A percentile compares a stretch with the other conserved stretches of the same genome.
phyloP scores from a whole-genome alignment of 768 basidiomycete species.

The Collybia nuda region DNA sequence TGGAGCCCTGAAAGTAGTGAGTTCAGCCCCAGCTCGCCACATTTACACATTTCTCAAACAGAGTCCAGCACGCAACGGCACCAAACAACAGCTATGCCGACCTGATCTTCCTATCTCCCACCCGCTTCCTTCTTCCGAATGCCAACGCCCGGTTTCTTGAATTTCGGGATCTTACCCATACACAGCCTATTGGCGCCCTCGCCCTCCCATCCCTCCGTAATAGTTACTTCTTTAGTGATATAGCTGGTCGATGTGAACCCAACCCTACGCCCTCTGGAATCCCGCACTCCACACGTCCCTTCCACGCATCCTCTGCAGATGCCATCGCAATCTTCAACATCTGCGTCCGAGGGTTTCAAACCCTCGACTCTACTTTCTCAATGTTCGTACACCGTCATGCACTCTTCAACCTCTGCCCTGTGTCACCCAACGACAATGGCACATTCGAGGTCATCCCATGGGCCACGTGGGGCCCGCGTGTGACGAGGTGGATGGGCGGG shows the following conservation, averaged over 20 bases:
- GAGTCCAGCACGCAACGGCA: neutral
- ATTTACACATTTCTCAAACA: neutral
- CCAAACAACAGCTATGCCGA: slow-evolving; percentile 21
- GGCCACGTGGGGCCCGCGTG: slow-evolving; percentile 29
- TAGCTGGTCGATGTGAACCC: slow-evolving; percentile 41
- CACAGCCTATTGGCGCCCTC: slow-evolving; percentile 21
- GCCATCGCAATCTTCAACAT: slow-evolving; percentile 35
- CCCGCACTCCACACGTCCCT: slow-evolving; percentile 17
- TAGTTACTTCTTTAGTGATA: slow-evolving; percentile 16
- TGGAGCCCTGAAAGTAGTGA: slow-evolving; percentile 32
- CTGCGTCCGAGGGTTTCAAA: slow-evolving; percentile 10
- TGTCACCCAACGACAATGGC: slow-evolving; percentile 4
- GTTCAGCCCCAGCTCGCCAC: slow-evolving; percentile 10
- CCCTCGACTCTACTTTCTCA: slow-evolving; percentile 18
- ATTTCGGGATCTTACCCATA: slow-evolving; percentile 28
- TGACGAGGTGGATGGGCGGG: slow-evolving; percentile 30
- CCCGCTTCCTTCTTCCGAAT: slow-evolving; percentile 34
- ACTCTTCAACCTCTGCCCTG: slow-evolving; percentile 18
- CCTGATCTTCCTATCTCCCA: slow-evolving; percentile 32
- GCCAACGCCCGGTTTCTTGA: slow-evolving; percentile 26
- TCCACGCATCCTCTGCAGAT: slow-evolving; percentile 21
- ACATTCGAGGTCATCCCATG: slow-evolving; percentile 17
- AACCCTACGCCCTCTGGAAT: slow-evolving; percentile 27
- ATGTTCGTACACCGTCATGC: slow-evolving; percentile 34
- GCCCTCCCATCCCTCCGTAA: slow-evolving; percentile 28